These are phyloP conservation scores for Saccharomycopsis sp. DNA, from an alignment of 805 yeast species.

Conservation along the genomic window DNA sequence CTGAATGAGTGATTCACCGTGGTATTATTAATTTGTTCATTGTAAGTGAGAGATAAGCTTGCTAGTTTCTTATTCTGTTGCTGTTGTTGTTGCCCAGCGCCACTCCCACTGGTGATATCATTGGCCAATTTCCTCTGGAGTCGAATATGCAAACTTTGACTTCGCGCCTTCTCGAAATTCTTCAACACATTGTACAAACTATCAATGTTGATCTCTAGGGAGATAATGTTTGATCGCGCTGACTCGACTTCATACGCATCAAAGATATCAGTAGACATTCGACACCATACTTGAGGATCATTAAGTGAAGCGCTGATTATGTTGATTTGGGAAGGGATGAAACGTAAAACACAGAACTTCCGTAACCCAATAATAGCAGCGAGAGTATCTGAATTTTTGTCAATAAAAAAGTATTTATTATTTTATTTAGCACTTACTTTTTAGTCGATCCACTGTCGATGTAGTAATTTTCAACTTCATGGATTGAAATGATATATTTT, in stretches of 20 bases:
- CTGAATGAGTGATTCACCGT: slow-evolving; percentile 58
- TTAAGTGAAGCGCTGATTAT: slow-evolving; percentile 45
- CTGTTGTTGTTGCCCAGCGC: slow-evolving; percentile 18
- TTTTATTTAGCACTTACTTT: slow-evolving; percentile 24
- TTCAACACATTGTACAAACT: slow-evolving; percentile 49
- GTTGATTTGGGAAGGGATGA: slow-evolving; percentile 42
- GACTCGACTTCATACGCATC: slow-evolving; percentile 45
- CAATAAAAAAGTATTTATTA: slow-evolving; percentile 2
- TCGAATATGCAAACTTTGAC: slow-evolving; percentile 44
- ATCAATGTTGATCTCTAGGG: slow-evolving; percentile 58
- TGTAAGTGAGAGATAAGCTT: slow-evolving; percentile 47
- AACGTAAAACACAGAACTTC: slow-evolving; percentile 49
- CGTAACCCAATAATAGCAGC: slow-evolving; percentile 46
- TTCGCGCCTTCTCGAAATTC: slow-evolving; percentile 47
- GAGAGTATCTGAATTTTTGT: slow-evolving; percentile 31
- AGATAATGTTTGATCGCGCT: slow-evolving; percentile 45
- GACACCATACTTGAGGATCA: slow-evolving; percentile 68
- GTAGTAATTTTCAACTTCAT: slow-evolving; percentile 30
- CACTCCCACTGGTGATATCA: slow-evolving; percentile 24
- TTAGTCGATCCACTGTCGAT: slow-evolving; percentile 27
- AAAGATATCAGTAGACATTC: slow-evolving; percentile 41
- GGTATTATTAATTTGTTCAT: slow-evolving; percentile 35
- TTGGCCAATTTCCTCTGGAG: slow-evolving; percentile 36
- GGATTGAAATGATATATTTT: neutral
- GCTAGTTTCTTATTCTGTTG: slow-evolving; percentile 36